phyloP scores from a whole-genome alignment of 179 eudicot genomes.

The Silene vulgaris region DNA sequence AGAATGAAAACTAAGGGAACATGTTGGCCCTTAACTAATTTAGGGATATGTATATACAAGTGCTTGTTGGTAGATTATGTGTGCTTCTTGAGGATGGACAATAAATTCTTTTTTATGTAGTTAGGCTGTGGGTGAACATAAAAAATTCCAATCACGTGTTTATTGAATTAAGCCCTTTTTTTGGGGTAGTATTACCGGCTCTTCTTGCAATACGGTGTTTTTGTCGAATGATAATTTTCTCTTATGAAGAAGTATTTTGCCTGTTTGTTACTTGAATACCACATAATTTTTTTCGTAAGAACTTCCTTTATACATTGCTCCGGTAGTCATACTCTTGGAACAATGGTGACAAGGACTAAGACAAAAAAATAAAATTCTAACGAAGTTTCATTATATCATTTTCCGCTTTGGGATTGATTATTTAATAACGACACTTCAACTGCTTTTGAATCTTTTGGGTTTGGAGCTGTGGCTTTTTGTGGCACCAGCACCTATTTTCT shows the following conservation, averaged over 20 bases:
- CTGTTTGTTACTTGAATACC: neutral
- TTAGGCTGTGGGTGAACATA: neutral
- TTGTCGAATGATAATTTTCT: neutral
- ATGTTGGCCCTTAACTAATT: neutral
- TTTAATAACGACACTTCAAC: no score
- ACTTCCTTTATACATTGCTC: neutral
- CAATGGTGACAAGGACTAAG: neutral
- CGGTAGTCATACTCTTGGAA: neutral
- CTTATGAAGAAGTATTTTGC: neutral
- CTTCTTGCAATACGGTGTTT: neutral
- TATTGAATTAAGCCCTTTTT: neutral
- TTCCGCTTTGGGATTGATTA: no score
- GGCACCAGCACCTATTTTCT: neutral
- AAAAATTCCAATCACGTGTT: neutral
- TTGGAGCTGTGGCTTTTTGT: neutral
- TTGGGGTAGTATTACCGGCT: neutral
- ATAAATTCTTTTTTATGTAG: neutral
- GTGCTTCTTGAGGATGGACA: neutral
- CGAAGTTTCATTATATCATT: no score
- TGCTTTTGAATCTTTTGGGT: neutral
- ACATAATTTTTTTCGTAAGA: neutral
- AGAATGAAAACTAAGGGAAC: neutral
- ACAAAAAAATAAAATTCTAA: no score
- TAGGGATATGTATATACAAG: neutral
- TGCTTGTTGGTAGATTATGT: neutral